Evolutionary conservation across 2,329 filamentous ascomycete species (phyloP).

Genomic region (Colletotrichum trifolii): DNA sequence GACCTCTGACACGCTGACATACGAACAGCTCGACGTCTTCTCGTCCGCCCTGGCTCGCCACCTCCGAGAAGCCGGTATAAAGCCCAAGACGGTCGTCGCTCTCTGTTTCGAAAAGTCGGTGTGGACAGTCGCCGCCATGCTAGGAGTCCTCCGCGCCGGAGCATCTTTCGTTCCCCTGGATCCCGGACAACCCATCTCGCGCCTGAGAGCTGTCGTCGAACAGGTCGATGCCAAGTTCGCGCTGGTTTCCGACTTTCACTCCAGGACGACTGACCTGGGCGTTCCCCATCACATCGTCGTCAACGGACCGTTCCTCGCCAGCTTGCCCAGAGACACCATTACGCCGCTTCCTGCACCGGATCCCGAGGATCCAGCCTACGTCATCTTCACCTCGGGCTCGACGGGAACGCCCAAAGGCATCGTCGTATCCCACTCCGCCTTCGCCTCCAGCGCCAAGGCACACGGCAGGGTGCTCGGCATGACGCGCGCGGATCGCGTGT

Average conservation of each 20-base stretch:
- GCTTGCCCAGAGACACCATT: background rate
- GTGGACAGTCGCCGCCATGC: constrained; percentile 25
- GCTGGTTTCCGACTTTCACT: background rate
- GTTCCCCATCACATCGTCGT: background rate
- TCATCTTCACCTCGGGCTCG: constrained; percentile 54
- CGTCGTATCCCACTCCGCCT: constrained; percentile 43
- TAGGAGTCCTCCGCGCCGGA: constrained; percentile 26
- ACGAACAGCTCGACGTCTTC: background rate
- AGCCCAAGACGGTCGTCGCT: background rate
- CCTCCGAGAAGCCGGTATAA: background rate
- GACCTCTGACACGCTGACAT: background rate
- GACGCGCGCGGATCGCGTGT: constrained; percentile 37
- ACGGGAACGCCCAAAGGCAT: constrained; percentile 61
- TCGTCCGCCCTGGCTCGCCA: constrained; percentile 5
- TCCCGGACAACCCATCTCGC: background rate
- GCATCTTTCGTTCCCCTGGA: constrained; percentile 32
- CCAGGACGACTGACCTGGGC: background rate
- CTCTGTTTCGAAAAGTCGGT: constrained; percentile 32
- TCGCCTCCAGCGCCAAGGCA: constrained; percentile 36
- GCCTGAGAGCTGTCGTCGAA: background rate
- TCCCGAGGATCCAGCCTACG: constrained; percentile 40
- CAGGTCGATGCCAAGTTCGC: background rate
- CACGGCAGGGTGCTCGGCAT: constrained; percentile 24
- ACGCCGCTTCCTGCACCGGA: background rate
- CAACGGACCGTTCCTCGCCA: background rate